Percentiles rank a stretch among this genome's conserved stretches.
Evolutionary conservation across 257 asterid species (phyloP).

Genomic region (Thymus mandschuricus): DNA sequence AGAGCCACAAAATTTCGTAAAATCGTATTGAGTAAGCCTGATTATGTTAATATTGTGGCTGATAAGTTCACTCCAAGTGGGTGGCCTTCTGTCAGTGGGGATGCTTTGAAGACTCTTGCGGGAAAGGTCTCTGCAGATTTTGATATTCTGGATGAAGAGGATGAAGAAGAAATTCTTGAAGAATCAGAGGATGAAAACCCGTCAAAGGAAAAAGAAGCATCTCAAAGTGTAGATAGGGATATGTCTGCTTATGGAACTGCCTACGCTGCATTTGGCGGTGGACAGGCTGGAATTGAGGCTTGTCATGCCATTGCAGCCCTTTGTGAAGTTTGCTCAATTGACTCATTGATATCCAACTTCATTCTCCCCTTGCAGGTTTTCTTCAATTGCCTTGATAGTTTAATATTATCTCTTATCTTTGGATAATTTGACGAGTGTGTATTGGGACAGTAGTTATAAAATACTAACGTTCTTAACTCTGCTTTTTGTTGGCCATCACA

Average conservation of each 20-base stretch:
- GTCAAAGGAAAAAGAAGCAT: conserved; percentile 29
- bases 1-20: conserved; percentile 71
- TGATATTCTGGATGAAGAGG: conserved; percentile 59
- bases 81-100: conserved; percentile 96
- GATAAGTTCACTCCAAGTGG: conserved; percentile 91
- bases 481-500: conserved; percentile 38
- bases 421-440: conserved; percentile 5
- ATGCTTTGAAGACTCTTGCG: conserved; percentile 77
- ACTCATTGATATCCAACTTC: conserved; percentile 91
- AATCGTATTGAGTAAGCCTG: conserved; percentile 68
- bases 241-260: conserved; percentile 80
- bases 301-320: conserved; percentile 94
- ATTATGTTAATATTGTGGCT: conserved; percentile 51
- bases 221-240: conserved; percentile 43
- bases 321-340: conserved; percentile 88
- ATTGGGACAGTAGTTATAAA: background rate
- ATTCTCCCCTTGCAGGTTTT: conserved; percentile 95
- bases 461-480: conserved; percentile 3
- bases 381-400: conserved; percentile 27
- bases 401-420: background rate
- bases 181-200: conserved; percentile 25
- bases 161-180: conserved; percentile 47
- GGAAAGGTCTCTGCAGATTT: conserved; percentile 80
- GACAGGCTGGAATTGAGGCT: conserved; percentile 80
- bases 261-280: conserved; percentile 67